Percentiles rank a stretch among this genome's conserved stretches.
Evolutionary conservation across 1,139 yeast species (phyloP).

Genomic region (Cylindricascospora bacillispora): DNA sequence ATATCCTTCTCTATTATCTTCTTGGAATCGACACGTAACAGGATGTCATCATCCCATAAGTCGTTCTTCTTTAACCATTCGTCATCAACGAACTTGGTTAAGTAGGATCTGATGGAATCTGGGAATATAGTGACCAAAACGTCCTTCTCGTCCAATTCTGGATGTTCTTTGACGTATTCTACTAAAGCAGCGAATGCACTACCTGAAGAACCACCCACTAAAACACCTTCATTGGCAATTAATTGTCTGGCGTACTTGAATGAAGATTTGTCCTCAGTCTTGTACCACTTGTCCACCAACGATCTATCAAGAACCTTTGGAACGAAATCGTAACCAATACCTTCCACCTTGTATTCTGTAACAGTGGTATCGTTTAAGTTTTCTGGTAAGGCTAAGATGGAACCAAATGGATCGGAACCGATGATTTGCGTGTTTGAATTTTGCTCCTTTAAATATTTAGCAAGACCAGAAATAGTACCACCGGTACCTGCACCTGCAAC

Average conservation of each 20-base stretch:
- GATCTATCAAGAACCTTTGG: constrained; percentile 69
- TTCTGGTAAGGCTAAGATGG: constrained; percentile 74
- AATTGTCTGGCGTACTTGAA: constrained; percentile 74
- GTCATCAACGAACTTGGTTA: constrained; percentile 81
- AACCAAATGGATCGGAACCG: constrained; percentile 84
- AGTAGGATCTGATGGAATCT: constrained; percentile 76
- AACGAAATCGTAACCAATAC: constrained; percentile 82
- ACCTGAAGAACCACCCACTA: constrained; percentile 85
- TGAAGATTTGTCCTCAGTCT: constrained; percentile 75
- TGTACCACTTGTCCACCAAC: constrained; percentile 67
- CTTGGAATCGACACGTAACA: constrained; percentile 22
- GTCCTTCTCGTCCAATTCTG: constrained; percentile 55
- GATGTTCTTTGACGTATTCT: constrained; percentile 49
- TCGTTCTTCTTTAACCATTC: constrained; percentile 84
- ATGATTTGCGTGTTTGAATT: constrained; percentile 48
- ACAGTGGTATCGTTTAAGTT: constrained; percentile 45
- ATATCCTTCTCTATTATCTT: constrained; percentile 27
- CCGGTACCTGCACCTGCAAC: constrained; percentile 93
- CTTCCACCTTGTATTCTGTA: constrained; percentile 71
- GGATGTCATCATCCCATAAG: constrained; percentile 42
- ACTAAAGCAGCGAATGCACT: constrained; percentile 75
- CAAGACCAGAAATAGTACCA: constrained; percentile 80
- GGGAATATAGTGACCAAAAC: constrained; percentile 75
- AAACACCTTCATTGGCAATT: constrained; percentile 74
- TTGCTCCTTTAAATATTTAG: constrained; percentile 64